Percentiles rank a stretch among this genome's conserved stretches.
These are phyloP conservation scores for Thelephora aurantiotincta DNA, from an alignment of 768 basidiomycete species.

Conservation along the genomic window DNA sequence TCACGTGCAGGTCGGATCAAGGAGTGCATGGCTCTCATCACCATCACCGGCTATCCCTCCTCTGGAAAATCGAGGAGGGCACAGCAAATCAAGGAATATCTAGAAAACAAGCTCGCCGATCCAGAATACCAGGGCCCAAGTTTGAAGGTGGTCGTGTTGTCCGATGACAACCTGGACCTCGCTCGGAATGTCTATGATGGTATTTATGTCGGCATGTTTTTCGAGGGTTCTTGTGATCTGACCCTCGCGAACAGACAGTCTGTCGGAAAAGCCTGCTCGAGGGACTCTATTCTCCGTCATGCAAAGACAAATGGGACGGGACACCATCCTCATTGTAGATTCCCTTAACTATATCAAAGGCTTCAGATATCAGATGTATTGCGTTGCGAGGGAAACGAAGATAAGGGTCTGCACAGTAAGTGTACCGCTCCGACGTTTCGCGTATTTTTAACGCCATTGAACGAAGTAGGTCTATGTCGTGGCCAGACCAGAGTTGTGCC, in stretches of 20 bases:
- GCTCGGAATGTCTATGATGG: slow-evolving; percentile 60
- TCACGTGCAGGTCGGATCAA: not conserved
- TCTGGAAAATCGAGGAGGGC: slow-evolving; percentile 79
- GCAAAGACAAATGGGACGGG: slow-evolving; percentile 54
- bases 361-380: slow-evolving; percentile 96
- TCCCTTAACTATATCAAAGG: slow-evolving; percentile 97
- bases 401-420: slow-evolving; percentile 78
- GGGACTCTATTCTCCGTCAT: slow-evolving; percentile 73
- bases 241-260: slow-evolving; percentile 36
- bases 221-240: not conserved
- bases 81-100: slow-evolving; percentile 39
- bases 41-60: slow-evolving; percentile 76
- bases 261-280: slow-evolving; percentile 80
- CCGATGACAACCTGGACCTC: slow-evolving; percentile 61
- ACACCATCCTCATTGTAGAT: slow-evolving; percentile 81
- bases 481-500: slow-evolving; percentile 61
- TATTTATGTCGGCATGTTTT: slow-evolving; percentile 18
- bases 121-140: slow-evolving; percentile 37
- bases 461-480: slow-evolving; percentile 55
- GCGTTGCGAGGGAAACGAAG: slow-evolving; percentile 81
- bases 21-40: slow-evolving; percentile 73
- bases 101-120: slow-evolving; percentile 38
- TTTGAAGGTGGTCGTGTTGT: slow-evolving; percentile 37
- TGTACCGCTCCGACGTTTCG: slow-evolving; percentile 5
- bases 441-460: slow-evolving; percentile 1